Conservation (phyloP, 164 flowering plant species). For the Vitis vinifera region DNA sequence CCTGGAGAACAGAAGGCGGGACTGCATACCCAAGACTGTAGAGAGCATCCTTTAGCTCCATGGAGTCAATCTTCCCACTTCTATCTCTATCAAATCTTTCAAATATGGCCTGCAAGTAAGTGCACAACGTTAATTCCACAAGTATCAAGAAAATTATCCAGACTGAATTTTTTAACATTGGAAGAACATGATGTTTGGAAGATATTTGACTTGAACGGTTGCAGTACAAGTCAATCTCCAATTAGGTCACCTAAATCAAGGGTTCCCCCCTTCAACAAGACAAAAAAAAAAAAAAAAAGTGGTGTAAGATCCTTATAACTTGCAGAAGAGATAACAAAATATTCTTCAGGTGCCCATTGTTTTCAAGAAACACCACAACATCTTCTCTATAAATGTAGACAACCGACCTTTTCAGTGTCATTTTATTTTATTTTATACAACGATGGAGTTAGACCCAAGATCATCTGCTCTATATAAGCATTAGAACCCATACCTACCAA, state of each 20-base stretch:
- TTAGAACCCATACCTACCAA: too few species aligned
- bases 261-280: not conserved
- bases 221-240: not conserved
- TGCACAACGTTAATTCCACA: not conserved
- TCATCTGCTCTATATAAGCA: too few species aligned
- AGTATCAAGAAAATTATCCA: not conserved
- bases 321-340: not conserved
- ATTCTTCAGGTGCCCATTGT: too few species aligned
- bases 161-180: not conserved
- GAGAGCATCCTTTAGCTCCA: constrained; percentile 54
- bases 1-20: constrained; percentile 54
- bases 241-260: not conserved
- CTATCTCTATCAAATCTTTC: constrained; percentile 78
- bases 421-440: too few species aligned
- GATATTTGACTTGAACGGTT: not conserved
- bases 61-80: constrained; percentile 67
- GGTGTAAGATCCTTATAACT: not conserved
- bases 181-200: not conserved
- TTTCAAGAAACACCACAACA: too few species aligned
- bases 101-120: constrained; percentile 50
- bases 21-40: constrained; percentile 51
- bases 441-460: too few species aligned
- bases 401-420: too few species aligned
- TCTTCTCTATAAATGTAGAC: too few species aligned
- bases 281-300: not conserved